Evolutionary conservation across 1,139 yeast genomes (phyloP).

Genomic region (Blastobotrys proliferans): DNA sequence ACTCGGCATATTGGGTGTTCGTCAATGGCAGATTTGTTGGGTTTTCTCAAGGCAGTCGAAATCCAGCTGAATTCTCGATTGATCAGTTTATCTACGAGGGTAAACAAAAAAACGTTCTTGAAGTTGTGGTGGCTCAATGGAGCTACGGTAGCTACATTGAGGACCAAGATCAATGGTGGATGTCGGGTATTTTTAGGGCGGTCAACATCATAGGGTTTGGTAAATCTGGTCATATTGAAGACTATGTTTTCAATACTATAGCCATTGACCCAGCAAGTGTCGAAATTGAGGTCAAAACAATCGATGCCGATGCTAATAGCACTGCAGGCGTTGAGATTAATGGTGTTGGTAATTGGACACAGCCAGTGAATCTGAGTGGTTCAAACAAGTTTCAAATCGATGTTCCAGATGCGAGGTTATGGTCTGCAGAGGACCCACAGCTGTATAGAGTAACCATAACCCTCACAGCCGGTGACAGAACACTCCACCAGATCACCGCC

Average conservation of each 20-base stretch:
- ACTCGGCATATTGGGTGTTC: conserved; percentile 34
- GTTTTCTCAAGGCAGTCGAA: conserved; percentile 36
- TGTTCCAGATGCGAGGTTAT: conserved; percentile 26
- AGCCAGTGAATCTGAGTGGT: too few relatives aligned
- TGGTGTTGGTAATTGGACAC: conserved; percentile 9
- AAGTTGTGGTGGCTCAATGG: conserved; percentile 37
- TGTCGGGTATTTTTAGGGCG: conserved; percentile 33
- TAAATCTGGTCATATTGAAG: conserved; percentile 22
- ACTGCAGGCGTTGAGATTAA: too few relatives aligned
- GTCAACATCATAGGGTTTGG: conserved; percentile 20
- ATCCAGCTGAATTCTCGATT: conserved; percentile 35
- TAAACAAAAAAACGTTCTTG: conserved; percentile 19
- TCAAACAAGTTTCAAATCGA: conserved; percentile 11
- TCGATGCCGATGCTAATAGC: neutral
- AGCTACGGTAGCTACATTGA: conserved; percentile 36
- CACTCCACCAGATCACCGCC: conserved; percentile 25
- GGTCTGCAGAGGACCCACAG: conserved; percentile 38
- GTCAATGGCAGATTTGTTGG: conserved; percentile 34
- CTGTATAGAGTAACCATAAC: conserved; percentile 29
- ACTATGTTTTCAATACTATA: conserved; percentile 20
- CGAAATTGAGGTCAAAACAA: conserved; percentile 5
- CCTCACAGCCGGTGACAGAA: too few relatives aligned
- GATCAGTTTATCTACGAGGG: conserved; percentile 1
- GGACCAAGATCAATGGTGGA: conserved; percentile 41
- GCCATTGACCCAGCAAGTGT: conserved; percentile 3